Evolutionary conservation across 768 basidiomycete species (phyloP).

Genomic region (Phylloporus rhodoxanthus): DNA sequence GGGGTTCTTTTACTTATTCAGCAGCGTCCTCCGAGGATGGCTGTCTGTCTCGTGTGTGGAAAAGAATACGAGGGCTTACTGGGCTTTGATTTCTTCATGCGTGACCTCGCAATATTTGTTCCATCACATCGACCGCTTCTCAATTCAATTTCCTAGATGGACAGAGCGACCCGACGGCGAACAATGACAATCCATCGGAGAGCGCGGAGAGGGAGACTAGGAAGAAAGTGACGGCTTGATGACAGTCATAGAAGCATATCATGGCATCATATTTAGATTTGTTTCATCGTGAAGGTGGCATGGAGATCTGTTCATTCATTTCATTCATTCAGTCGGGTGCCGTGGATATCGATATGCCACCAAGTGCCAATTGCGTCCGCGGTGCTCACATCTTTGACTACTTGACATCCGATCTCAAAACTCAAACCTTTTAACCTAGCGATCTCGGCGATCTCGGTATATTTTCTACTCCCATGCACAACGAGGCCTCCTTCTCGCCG

Average conservation of each 20-base stretch:
- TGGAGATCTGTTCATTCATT: conserved; percentile 9
- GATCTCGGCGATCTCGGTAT: conserved; percentile 27
- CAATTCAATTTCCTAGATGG: conserved; percentile 27
- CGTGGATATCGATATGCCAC: conserved; percentile 18
- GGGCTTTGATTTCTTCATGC: conserved; percentile 60
- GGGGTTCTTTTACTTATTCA: conserved; percentile 58
- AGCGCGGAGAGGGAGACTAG: conserved; percentile 42
- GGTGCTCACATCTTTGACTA: conserved; percentile 5
- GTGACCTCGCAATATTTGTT: conserved; percentile 32
- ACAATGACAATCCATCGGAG: conserved; percentile 31
- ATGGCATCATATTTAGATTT: conserved; percentile 15
- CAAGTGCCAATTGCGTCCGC: conserved; percentile 10
- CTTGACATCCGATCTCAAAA: conserved; percentile 7
- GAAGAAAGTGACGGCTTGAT: conserved; percentile 44
- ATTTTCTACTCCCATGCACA: conserved; percentile 12
- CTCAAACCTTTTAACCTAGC: conserved; percentile 18
- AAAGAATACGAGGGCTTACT: conserved; percentile 63
- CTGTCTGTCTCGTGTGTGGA: conserved; percentile 67
- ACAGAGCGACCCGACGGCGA: conserved; percentile 19
- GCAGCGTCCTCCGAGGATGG: conserved; percentile 49
- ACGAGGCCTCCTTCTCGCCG: conserved; percentile 12
- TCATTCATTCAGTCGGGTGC: conserved; percentile 6
- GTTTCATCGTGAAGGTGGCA: conserved; percentile 15
- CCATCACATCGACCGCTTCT: conserved; percentile 22
- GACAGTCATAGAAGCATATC: conserved; percentile 31